Percentiles rank a stretch among this genome's conserved stretches.
phyloP scores from a whole-genome alignment of 352 stramenopile species.

The Hyaloperonospora brassicae region DNA sequence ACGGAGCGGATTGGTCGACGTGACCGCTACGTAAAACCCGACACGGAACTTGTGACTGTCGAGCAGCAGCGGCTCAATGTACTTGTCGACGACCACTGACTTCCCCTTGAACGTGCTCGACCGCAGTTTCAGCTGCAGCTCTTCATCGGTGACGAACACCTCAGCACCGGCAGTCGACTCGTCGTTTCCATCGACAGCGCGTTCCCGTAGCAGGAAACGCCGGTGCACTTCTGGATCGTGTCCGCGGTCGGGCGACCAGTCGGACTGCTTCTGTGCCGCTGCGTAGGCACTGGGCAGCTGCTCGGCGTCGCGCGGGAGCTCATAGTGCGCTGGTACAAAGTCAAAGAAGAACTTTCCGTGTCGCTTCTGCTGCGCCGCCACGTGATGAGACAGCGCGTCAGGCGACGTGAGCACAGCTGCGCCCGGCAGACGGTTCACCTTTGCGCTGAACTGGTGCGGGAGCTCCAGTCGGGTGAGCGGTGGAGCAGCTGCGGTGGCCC shows the following conservation, averaged over 20 bases:
- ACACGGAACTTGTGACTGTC: conserved; percentile 86
- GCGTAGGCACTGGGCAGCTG: too few relatives aligned
- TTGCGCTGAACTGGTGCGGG: conserved; percentile 32
- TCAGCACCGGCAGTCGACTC: conserved; percentile 14
- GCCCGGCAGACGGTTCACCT: conserved; percentile 69
- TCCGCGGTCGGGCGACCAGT: too few relatives aligned
- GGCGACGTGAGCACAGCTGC: conserved; percentile 35
- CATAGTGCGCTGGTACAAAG: conserved; percentile 32
- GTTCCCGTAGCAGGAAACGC: conserved; percentile 27
- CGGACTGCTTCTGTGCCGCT: too few relatives aligned
- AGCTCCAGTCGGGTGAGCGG: conserved; percentile 38
- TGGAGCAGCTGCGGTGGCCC: conserved; percentile 28
- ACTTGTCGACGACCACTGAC: conserved; percentile 55
- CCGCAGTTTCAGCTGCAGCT: conserved; percentile 40
- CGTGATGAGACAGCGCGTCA: conserved; percentile 41
- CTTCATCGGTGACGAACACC: conserved; percentile 39
- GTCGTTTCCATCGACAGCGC: conserved; percentile 30
- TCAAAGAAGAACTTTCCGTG: conserved; percentile 64
- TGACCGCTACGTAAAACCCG: conserved; percentile 82
- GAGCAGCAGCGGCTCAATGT: conserved; percentile 78
- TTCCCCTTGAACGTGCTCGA: conserved; percentile 44
- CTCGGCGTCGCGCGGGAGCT: too few relatives aligned
- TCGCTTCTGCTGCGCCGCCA: conserved; percentile 34
- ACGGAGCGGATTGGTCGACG: conserved; percentile 73
- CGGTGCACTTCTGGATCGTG: background rate